Base-by-base conservation (phyloP, 179 eudicot species). In the Beta corolliflora region DNA sequence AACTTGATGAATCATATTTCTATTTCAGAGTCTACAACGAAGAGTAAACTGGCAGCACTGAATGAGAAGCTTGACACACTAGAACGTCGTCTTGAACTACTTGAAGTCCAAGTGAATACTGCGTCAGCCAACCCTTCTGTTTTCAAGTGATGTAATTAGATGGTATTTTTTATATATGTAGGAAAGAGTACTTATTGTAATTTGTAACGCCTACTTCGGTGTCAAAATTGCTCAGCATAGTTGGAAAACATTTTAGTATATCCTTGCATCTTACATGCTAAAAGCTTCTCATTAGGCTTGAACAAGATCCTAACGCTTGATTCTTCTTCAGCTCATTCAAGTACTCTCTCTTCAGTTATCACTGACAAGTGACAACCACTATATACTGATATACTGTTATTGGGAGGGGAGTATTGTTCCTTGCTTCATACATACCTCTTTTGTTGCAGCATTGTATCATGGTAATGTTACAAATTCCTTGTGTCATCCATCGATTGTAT, bases 11-110 rank as follows among this genome's bases (percentile, higher is more conserved):
- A 36, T 77, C 8, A 41, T 19, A 2, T n/a, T 44, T 70, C 15
- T 68, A 44, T 84, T 46, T 79, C 89, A 96, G 99, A 96, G 93
- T 94, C 99, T 13, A 94, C 97, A 46, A 94, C 99, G n/a, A 96
- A 96, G 89, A 92, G 91, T 84, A 96, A 96, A 81, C 83, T 96
- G 78, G 93, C 97, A 82, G 82, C 89, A 60, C 80, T 96, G 73
- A 94, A 96, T 84, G 98, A 93, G 91, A 96, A 96, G 90, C 99
- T 96, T 21, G 98, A 94, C 77, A 91, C 92, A 23, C 86, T 96
- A 56, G 97, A 94, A 85, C 93, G 99, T 76, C 97, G 97, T 21
- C 90, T 96, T 52, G 99, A 96, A 85, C 53, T 93, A 90, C 89
- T 96, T 29, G 98, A 96, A 86, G 98, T 94, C 63, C 97, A 96